phyloP scores from a whole-genome alignment of 2,329 filamentous ascomycete genomes.

The Aspergillus hortae region DNA sequence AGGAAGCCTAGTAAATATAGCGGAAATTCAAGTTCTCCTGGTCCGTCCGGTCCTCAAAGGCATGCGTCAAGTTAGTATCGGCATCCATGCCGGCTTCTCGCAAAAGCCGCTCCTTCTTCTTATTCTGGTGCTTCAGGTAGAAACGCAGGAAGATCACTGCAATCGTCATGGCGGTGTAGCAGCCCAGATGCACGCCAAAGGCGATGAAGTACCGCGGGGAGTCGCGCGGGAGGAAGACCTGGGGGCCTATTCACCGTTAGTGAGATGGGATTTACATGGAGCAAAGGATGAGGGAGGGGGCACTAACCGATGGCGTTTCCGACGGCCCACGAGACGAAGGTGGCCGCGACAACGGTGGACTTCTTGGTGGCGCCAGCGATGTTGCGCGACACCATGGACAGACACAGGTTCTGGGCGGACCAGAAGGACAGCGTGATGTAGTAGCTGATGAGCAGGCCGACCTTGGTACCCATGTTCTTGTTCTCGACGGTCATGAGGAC shows the following conservation, averaged over 20 bases:
- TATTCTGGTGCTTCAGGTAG: constrained; percentile 58
- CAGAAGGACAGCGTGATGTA: constrained; percentile 77
- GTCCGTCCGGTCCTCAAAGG: constrained; percentile 63
- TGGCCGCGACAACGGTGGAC: constrained; percentile 62
- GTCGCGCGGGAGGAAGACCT: constrained; percentile 61
- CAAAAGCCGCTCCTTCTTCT: constrained; percentile 51
- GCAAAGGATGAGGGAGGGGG: no score
- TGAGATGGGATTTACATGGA: no score
- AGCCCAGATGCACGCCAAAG: constrained; percentile 66
- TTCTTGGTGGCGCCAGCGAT: constrained; percentile 73
- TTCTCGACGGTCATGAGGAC: constrained; percentile 67
- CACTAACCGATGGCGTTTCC: constrained; percentile 60
- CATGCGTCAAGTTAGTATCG: constrained; percentile 46
- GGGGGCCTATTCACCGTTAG: constrained; percentile 46
- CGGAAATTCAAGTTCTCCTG: constrained; percentile 59
- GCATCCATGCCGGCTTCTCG: constrained; percentile 39
- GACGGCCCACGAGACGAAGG: constrained; percentile 66
- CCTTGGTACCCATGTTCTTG: constrained; percentile 54
- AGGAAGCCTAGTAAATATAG: constrained; percentile 46
- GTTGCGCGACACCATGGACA: constrained; percentile 67
- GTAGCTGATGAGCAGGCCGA: constrained; percentile 68
- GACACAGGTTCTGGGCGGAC: constrained; percentile 65
- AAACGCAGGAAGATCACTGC: constrained; percentile 58
- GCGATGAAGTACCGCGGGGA: constrained; percentile 66
- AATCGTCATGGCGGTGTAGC: constrained; percentile 60